phyloP scores from a whole-genome alignment of 305 asterid species.

The Ajuga reptans region DNA sequence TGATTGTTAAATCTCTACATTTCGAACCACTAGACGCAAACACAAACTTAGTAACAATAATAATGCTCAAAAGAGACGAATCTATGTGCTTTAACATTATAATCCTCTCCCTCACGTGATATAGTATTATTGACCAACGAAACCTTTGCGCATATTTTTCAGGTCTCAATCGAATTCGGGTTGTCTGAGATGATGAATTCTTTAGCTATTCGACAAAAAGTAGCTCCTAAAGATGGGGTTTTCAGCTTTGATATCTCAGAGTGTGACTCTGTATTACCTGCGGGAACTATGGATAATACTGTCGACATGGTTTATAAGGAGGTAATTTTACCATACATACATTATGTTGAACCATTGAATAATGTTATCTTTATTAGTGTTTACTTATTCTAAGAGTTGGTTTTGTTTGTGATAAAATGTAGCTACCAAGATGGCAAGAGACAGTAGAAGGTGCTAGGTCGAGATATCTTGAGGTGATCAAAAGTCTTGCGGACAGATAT shows the following conservation, averaged over 20 bases:
- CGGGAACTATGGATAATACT: slow-evolving; percentile 50
- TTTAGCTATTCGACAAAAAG: slow-evolving; percentile 53
- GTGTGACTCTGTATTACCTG: slow-evolving; percentile 61
- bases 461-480: slow-evolving; percentile 55
- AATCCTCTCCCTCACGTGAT: neutral
- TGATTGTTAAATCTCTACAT: too few relatives aligned
- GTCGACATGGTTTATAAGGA: slow-evolving; percentile 44
- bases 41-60: neutral
- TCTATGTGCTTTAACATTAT: neutral
- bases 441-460: slow-evolving; percentile 40
- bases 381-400: slow-evolving; percentile 1
- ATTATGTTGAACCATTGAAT: neutral
- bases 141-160: slow-evolving; percentile 9
- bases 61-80: neutral
- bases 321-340: slow-evolving; percentile 31
- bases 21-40: too few relatives aligned
- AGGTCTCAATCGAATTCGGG: slow-evolving; percentile 78
- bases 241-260: slow-evolving; percentile 50
- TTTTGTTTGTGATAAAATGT: slow-evolving; percentile 13
- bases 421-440: slow-evolving; percentile 88
- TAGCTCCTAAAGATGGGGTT: slow-evolving; percentile 65
- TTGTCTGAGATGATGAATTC: slow-evolving; percentile 76
- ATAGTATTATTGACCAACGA: neutral
- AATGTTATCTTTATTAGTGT: neutral
- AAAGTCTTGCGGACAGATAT: slow-evolving; percentile 65